phyloP scores from a whole-genome alignment of 1,284 basidiomycete species.

The Cutaneotrichosporon sp. region DNA sequence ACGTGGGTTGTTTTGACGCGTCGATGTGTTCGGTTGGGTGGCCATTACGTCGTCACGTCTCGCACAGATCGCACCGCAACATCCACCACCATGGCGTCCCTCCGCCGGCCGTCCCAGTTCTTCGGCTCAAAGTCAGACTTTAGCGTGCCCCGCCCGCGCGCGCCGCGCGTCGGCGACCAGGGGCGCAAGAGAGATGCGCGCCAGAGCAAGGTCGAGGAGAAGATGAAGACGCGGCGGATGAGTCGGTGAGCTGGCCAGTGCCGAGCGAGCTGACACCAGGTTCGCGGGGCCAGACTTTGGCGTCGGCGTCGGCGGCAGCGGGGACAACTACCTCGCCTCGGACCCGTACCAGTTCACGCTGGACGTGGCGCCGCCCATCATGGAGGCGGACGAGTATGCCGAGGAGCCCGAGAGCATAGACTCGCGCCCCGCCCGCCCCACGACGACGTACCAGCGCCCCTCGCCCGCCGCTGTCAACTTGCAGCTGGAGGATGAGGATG shows the following conservation, averaged over 20 bases:
- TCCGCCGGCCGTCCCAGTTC: constrained; percentile 27
- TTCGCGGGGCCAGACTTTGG: constrained; percentile 46
- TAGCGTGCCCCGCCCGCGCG: constrained; percentile 20
- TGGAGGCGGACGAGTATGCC: constrained; percentile 27
- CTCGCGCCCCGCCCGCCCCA: background rate
- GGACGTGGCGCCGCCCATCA: constrained; percentile 23
- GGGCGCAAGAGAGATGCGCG: constrained; percentile 29
- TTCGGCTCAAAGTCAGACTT: constrained; percentile 13
- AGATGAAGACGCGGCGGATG: constrained; percentile 83
- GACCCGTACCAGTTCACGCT: constrained; percentile 42
- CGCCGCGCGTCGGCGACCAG: constrained; percentile 16
- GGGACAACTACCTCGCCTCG: constrained; percentile 27
- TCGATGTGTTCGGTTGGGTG: background rate
- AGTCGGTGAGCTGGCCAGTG: constrained; percentile 67
- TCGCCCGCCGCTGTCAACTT: background rate
- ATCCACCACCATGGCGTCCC: constrained; percentile 37
- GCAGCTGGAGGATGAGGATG: constrained; percentile 1
- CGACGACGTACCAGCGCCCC: background rate
- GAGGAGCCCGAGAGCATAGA: constrained; percentile 4
- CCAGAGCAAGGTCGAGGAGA: constrained; percentile 81
- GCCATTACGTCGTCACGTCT: background rate
- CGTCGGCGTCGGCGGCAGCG: background rate
- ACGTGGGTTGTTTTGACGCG: background rate
- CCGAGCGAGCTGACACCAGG: constrained; percentile 46
- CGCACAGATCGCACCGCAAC: background rate